Evolutionary conservation across 2,329 filamentous ascomycete species (phyloP).

Genomic region (Onygenales sp.): DNA sequence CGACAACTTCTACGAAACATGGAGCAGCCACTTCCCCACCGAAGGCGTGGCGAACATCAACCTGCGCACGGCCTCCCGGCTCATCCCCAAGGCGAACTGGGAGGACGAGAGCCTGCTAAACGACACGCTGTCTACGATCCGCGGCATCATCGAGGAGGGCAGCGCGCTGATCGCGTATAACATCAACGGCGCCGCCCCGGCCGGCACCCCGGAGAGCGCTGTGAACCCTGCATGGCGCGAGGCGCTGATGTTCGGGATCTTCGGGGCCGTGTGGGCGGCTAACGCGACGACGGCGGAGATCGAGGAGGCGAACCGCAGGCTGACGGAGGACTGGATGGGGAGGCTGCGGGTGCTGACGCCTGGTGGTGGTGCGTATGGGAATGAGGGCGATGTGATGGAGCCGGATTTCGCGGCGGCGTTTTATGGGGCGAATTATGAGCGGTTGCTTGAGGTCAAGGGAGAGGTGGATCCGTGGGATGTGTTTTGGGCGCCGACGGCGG

Average conservation of each 20-base stretch:
- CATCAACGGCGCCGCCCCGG: neutral
- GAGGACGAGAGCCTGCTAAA: slow-evolving; percentile 19
- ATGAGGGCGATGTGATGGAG: slow-evolving; percentile 10
- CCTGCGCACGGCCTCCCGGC: slow-evolving; percentile 33
- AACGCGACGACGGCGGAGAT: slow-evolving; percentile 13
- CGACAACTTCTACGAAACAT: slow-evolving; percentile 29
- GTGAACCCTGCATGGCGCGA: slow-evolving; percentile 14
- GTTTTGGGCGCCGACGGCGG: slow-evolving; percentile 7
- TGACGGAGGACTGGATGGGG: slow-evolving; percentile 19
- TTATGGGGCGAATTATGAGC: slow-evolving; percentile 22
- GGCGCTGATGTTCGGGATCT: slow-evolving; percentile 6
- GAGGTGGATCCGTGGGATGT: slow-evolving; percentile 18
- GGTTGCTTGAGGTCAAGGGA: slow-evolving; percentile 19
- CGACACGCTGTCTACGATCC: slow-evolving; percentile 28
- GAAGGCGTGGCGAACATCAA: slow-evolving; percentile 26
- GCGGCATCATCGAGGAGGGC: neutral
- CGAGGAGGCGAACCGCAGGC: slow-evolving; percentile 22
- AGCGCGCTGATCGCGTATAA: neutral
- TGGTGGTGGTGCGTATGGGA: slow-evolving; percentile 5
- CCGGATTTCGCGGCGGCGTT: slow-evolving; percentile 19
- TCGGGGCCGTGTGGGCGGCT: neutral
- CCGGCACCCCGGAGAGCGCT: slow-evolving; percentile 3
- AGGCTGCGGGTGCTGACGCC: neutral
- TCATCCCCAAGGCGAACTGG: slow-evolving; percentile 35
- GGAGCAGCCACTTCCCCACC: slow-evolving; percentile 35